phyloP scores from a whole-genome alignment of 2,329 filamentous ascomycete species.

The Hypocrella siamensis region DNA sequence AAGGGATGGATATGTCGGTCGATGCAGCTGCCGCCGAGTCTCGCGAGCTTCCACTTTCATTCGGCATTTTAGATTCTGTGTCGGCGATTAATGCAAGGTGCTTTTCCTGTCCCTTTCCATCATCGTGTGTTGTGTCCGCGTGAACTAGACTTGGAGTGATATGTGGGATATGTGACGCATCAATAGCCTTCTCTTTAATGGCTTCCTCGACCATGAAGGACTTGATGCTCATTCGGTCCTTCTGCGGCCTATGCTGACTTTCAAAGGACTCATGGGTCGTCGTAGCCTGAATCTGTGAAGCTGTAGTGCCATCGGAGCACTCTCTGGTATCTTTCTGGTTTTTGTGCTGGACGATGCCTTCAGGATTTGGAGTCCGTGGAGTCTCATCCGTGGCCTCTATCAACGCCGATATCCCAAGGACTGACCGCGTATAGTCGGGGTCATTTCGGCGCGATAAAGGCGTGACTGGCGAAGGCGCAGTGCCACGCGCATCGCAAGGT shows the following conservation, averaged over 20 bases:
- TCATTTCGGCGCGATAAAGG: not conserved
- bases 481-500: not conserved
- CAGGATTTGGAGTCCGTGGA: not conserved
- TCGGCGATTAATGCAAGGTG: too few species aligned
- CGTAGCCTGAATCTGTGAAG: slow-evolving; percentile 2
- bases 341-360: not conserved
- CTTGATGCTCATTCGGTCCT: too few species aligned
- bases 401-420: slow-evolving; percentile 2
- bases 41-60: too few species aligned
- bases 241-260: not conserved
- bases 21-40: too few species aligned
- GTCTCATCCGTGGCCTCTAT: slow-evolving; percentile 1
- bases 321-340: slow-evolving; percentile 1
- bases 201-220: too few species aligned
- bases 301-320: slow-evolving; percentile 1
- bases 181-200: too few species aligned
- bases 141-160: too few species aligned
- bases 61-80: too few species aligned
- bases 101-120: too few species aligned
- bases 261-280: not conserved
- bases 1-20: too few species aligned
- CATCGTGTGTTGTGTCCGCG: too few species aligned
- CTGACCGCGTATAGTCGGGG: slow-evolving; percentile 1
- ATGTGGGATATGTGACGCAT: too few species aligned
- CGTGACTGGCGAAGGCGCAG: not conserved